Percentiles rank a stretch among this genome's conserved stretches.
These are phyloP conservation scores for Aspergillus fischeri DNA, from an alignment of 2,329 filamentous ascomycete genomes.

Conservation along the genomic window DNA sequence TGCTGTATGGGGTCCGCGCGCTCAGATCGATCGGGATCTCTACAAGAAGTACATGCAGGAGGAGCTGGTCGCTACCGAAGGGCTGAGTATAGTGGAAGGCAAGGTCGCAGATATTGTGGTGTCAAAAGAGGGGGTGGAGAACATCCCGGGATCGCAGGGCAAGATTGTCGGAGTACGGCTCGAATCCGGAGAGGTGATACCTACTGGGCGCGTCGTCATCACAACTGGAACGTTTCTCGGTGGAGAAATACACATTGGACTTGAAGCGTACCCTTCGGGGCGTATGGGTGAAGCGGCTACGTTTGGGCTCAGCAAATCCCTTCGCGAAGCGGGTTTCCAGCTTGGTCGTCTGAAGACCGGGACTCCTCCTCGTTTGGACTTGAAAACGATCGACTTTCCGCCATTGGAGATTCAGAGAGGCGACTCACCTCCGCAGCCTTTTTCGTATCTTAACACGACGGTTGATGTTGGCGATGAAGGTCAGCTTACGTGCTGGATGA, in stretches of 20 bases:
- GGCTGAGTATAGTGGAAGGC: constrained; percentile 74
- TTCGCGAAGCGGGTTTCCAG: constrained; percentile 82
- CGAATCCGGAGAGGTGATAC: constrained; percentile 80
- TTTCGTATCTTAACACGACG: constrained; percentile 79
- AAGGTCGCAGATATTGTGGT: constrained; percentile 91
- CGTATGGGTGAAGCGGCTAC: constrained; percentile 93
- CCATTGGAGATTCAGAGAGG: constrained; percentile 69
- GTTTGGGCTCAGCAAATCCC: constrained; percentile 84
- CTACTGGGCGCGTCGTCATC: constrained; percentile 79
- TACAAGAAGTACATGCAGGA: constrained; percentile 90
- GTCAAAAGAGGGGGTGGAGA: constrained; percentile 50
- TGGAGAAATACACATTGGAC: constrained; percentile 92
- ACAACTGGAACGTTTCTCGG: constrained; percentile 95
- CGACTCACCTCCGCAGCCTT: constrained; percentile 81
- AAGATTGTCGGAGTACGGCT: constrained; percentile 81
- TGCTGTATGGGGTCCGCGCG: constrained; percentile 93
- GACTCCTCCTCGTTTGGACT: constrained; percentile 82
- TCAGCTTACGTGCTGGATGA: constrained; percentile 82
- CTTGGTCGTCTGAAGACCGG: constrained; percentile 92
- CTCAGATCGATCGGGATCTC: constrained; percentile 87
- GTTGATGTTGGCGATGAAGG: constrained; percentile 67
- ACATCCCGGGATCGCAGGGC: constrained; percentile 53
- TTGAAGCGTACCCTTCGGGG: constrained; percentile 79
- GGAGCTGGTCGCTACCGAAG: constrained; percentile 73
- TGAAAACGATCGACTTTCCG: constrained; percentile 74